Conservation (phyloP, 306 rosid genomes). For the Sesbania bispinosa region DNA sequence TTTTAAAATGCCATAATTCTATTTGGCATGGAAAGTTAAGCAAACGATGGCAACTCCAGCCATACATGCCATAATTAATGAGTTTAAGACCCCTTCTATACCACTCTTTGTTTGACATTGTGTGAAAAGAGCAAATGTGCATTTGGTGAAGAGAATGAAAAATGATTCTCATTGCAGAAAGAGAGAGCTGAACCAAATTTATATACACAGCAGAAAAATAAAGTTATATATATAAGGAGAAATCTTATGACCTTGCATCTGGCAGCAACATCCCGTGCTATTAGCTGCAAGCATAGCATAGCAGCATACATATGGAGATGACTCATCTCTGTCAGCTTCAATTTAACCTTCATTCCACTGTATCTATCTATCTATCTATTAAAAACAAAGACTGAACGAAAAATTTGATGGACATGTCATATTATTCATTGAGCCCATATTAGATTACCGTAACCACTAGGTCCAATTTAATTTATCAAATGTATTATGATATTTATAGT, state of each 20-base stretch:
- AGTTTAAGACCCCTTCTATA: too few relatives aligned
- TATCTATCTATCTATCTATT: too few relatives aligned
- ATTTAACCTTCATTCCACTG: conserved; percentile 98
- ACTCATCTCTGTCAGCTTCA: conserved; percentile 89
- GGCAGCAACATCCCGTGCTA: conserved; percentile 82
- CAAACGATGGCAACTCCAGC: conserved; percentile 10
- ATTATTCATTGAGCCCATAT: too few relatives aligned
- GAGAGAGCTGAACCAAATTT: too few relatives aligned
- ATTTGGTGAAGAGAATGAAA: too few relatives aligned
- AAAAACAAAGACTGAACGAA: neutral
- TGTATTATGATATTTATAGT: too few relatives aligned
- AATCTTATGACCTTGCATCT: conserved; percentile 62
- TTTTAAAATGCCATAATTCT: conserved; percentile 18
- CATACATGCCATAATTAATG: conserved; percentile 3
- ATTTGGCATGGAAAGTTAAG: conserved; percentile 7
- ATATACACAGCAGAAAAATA: neutral
- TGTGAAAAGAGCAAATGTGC: too few relatives aligned
- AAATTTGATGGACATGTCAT: neutral
- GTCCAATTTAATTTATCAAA: too few relatives aligned
- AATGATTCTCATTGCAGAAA: too few relatives aligned
- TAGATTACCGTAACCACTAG: too few relatives aligned
- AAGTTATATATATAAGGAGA: neutral
- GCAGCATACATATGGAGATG: conserved; percentile 89
- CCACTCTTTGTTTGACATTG: too few relatives aligned
- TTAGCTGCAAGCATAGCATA: conserved; percentile 99